Conservation (phyloP, 2,329 filamentous ascomycete species). For the Colletotrichum sidae region DNA sequence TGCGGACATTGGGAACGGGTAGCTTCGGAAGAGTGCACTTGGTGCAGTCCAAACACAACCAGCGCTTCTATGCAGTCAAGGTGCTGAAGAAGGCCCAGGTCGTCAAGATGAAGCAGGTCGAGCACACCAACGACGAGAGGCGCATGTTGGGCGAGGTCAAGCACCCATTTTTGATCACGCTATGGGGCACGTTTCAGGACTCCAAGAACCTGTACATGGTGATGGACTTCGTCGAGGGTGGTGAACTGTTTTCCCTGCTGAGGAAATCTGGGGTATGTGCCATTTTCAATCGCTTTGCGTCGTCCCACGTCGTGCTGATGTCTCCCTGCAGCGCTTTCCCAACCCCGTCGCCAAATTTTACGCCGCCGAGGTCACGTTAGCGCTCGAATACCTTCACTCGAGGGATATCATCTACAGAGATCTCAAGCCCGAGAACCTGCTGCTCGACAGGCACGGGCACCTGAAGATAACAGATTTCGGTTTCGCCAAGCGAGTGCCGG, state of each 20-base stretch:
- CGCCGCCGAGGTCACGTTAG: slow-evolving; percentile 94
- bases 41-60: slow-evolving; percentile 97
- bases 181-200: slow-evolving; percentile 99
- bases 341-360: slow-evolving; percentile 99
- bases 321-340: slow-evolving; percentile 82
- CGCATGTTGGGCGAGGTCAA: slow-evolving; percentile 97
- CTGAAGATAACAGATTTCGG: slow-evolving; percentile 99
- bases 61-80: slow-evolving; percentile 98
- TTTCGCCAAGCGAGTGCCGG: slow-evolving; percentile 96
- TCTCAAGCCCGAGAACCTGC: slow-evolving; percentile 92
- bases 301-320: slow-evolving; percentile 37
- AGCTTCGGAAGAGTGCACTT: slow-evolving; percentile 97
- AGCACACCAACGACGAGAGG: slow-evolving; percentile 98
- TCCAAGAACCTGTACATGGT: slow-evolving; percentile 98
- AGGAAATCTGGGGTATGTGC: slow-evolving; percentile 86
- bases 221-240: slow-evolving; percentile 99
- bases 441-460: slow-evolving; percentile 92
- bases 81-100: slow-evolving; percentile 98
- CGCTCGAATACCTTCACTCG: slow-evolving; percentile 93
- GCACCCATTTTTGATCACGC: slow-evolving; percentile 95
- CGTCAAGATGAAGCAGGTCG: slow-evolving; percentile 99
- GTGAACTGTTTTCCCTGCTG: slow-evolving; percentile 94
- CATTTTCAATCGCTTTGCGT: neutral
- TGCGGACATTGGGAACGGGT: slow-evolving; percentile 93
- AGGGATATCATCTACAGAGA: slow-evolving; percentile 98